phyloP scores from a whole-genome alignment of 805 yeast species.

The Candida oleophila region DNA sequence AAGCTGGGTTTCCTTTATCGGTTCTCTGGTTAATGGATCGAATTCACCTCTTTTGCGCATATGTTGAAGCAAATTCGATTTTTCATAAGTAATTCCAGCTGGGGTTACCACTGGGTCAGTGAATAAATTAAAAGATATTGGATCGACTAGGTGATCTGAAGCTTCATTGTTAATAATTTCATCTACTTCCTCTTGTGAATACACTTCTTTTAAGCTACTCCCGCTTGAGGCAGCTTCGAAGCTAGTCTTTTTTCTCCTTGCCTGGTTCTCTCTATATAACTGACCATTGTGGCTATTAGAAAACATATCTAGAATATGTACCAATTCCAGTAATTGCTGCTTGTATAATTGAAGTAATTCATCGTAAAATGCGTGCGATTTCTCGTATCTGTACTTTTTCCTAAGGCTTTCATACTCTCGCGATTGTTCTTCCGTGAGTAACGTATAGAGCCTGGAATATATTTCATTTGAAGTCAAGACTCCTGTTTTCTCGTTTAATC shows the following conservation, averaged over 20 bases:
- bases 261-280: constrained; percentile 12
- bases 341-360: constrained; percentile 19
- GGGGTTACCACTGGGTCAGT: constrained; percentile 46
- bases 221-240: constrained; percentile 9
- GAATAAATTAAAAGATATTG: constrained; percentile 40
- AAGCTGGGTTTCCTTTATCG: constrained; percentile 30
- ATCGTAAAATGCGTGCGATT: constrained; percentile 12
- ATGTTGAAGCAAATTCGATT: constrained; percentile 35
- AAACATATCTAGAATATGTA: constrained; percentile 18
- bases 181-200: constrained; percentile 6
- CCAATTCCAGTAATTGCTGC: constrained; percentile 17
- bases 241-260: constrained; percentile 5
- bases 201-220: background rate
- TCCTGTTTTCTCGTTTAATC: constrained; percentile 20
- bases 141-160: constrained; percentile 39
- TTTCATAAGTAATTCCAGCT: constrained; percentile 43
- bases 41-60: constrained; percentile 26
- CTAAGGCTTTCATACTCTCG: constrained; percentile 14
- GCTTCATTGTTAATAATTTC: constrained; percentile 16
- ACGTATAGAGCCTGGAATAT: constrained; percentile 20
- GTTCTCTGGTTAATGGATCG: constrained; percentile 43
- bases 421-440: constrained; percentile 21
- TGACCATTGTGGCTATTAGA: constrained; percentile 25
- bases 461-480: constrained; percentile 16
- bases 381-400: constrained; percentile 11